Evolutionary conservation across 768 basidiomycete species (phyloP), one percentile per base, ranked within the genome.

Genomic region (Tephrocybe rancida): DNA sequence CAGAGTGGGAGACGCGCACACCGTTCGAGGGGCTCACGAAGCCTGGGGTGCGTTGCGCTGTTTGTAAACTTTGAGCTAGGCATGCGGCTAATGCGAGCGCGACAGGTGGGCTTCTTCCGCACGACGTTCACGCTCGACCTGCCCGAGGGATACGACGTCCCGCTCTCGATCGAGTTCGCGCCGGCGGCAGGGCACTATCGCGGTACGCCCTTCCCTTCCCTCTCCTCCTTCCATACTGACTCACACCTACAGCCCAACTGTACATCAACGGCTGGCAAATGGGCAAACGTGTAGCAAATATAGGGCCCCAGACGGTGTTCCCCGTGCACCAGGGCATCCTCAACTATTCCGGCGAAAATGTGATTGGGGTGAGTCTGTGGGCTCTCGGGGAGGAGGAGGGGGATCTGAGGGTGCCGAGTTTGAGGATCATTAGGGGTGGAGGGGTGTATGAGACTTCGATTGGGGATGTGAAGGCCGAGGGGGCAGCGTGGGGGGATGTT

Each of bases 241-340:
- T 24, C 37, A 4, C 30, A 34, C 30, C 7, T 49, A 56, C 19
- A 60, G 58, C 52, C 21, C 59, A 60, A 52, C 49, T 60, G n/a
- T 60, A 60, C 52, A 45, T 60, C 10, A 60, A 60, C 25, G 59
- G 59, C 22, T 60, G 59, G 59, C 59, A 60, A 32, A 52, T 60
- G 47, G 59, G 59, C 4, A 60, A 60, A 43, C 59, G 59, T 5
- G 29, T 60, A 10, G 59, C 55, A 5, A 60, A 60, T 27, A 54
- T 60, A 5, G 59, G 59, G 2, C 59, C 59, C 0, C 59, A 60
- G 38, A 51, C 38, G 2, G 48, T 50, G 2, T 60, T 60, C 30
- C 52, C 54, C 25, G 59, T 60, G 27, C 59, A 60, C 7, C 41
- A 54, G 26, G 59, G 55, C 5, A 60, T 60, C 27, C 30, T 57